phyloP scores from a whole-genome alignment of 2,329 filamentous ascomycete genomes.

The Diaporthe citrichinensis region DNA sequence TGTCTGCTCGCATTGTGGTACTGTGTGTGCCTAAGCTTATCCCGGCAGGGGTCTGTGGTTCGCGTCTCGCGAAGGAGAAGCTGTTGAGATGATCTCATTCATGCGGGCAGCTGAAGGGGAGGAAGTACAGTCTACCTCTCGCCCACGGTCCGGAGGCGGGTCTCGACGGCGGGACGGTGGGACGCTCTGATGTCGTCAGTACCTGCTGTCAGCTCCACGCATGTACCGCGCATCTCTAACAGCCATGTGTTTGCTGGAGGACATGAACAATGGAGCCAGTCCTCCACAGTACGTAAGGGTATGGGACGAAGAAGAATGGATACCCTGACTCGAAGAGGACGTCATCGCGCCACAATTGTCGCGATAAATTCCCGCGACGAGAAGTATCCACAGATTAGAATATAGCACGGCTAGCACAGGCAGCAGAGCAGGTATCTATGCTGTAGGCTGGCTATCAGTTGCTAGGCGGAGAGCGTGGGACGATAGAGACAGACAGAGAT shows the following conservation, averaged over 20 bases:
- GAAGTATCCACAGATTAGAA: constrained; percentile 35
- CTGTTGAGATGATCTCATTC: constrained; percentile 37
- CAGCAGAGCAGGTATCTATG: neutral
- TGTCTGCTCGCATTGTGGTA: constrained; percentile 26
- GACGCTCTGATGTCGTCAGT: constrained; percentile 32
- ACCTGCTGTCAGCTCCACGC: constrained; percentile 22
- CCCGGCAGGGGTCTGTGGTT: constrained; percentile 15
- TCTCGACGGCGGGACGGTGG: neutral
- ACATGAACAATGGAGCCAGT: constrained; percentile 27
- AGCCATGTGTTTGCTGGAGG: constrained; percentile 30
- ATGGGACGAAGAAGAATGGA: constrained; percentile 19
- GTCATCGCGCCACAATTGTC: constrained; percentile 43
- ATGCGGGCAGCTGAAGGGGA: neutral
- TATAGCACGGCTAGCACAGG: constrained; percentile 12
- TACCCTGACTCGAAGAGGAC: constrained; percentile 40
- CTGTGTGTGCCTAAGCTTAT: constrained; percentile 13
- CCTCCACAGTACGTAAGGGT: constrained; percentile 22
- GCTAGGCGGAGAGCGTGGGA: neutral
- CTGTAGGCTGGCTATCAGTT: neutral
- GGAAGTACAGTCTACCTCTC: constrained; percentile 36
- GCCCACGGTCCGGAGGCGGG: neutral
- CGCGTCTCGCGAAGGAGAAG: constrained; percentile 16
- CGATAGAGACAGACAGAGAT: neutral
- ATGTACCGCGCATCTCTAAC: constrained; percentile 6
- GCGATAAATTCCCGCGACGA: constrained; percentile 39